Evolutionary conservation across 2,329 filamentous ascomycete genomes (phyloP), one percentile per base, ranked within the genome.

Genomic region (Onygena corvina): DNA sequence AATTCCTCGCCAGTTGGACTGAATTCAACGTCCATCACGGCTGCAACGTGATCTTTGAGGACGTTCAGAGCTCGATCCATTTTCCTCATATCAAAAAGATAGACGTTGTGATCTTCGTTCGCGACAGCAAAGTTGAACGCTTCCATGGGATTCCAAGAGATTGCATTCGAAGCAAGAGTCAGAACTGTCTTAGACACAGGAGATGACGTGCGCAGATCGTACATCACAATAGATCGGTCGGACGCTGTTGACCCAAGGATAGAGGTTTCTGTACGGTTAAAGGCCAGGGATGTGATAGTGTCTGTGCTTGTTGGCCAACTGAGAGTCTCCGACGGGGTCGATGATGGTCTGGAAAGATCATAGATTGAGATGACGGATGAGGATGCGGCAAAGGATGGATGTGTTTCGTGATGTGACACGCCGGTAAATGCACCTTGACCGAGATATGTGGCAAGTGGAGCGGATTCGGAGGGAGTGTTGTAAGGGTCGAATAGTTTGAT

Each of bases 11-110:
- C 92, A 0, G 92, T 96, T 0, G 92, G 90, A 45, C 83, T 89
- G 68, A 90, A 98, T 61, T 95, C 87, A 34, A 98, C 83, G 64
- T 94, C 89, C 86, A 95, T 95, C 20, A 95, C 89, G 16, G 92
- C 92, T 5, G 81, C 78, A 45, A 94, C 88, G 62, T 94, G 87
- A 59, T 90, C 86, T 66, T 90, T 92, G 48, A 94, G 75, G 6
- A 95, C 81, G 62, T 96, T 95, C 53, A 94, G 71, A 0, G 90
- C 86, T 54, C 87, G 81, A 57, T 86, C 81, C 65, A 94, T 83
- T 63, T 87, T 90, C 58, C 92, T 79, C 79, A 93, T 93, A 66
- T 98, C 92, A 61, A 98, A 98, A 53, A 95, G 77, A 61, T 88
- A 86, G 56, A 84, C 76, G 65, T 94, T 93, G 70, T 95, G 90